phyloP scores from a whole-genome alignment of 2,329 filamentous ascomycete genomes.

The Alternaria gaisen region DNA sequence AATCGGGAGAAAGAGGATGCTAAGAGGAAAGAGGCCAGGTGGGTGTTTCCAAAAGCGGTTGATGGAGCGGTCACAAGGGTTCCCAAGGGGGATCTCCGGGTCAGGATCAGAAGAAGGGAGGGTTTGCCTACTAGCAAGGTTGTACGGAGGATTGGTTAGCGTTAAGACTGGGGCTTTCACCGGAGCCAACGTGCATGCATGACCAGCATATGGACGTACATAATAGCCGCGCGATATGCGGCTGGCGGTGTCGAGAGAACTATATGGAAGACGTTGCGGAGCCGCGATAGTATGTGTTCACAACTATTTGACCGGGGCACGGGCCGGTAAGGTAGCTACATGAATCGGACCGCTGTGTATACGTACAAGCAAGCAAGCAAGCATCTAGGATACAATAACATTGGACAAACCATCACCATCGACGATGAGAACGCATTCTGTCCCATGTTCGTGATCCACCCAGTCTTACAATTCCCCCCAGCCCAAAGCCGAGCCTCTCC shows the following conservation, averaged over 20 bases:
- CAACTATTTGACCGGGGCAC: conserved; percentile 1
- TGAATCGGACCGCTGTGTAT: conserved; percentile 1
- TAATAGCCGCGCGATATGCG: neutral
- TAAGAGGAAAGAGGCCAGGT: conserved; percentile 40
- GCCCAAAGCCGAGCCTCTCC: neutral
- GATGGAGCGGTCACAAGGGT: conserved; percentile 59
- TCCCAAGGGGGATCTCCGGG: conserved; percentile 62
- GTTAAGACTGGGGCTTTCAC: conserved; percentile 5
- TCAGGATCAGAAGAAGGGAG: conserved; percentile 59
- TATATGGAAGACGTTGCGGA: conserved; percentile 4
- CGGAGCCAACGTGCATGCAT: conserved; percentile 5
- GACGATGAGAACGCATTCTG: conserved; percentile 2
- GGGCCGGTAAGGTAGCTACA: neutral
- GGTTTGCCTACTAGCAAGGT: conserved; percentile 25
- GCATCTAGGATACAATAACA: neutral
- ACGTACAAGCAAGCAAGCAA: neutral
- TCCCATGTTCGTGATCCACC: neutral
- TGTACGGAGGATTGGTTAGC: conserved; percentile 22
- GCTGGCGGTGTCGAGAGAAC: neutral
- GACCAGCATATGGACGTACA: neutral
- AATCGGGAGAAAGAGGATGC: conserved; percentile 16
- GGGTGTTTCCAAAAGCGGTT: conserved; percentile 61
- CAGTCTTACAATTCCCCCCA: conserved; percentile 3
- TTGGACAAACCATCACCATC: neutral
- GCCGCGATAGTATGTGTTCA: conserved; percentile 3